A percentile compares a stretch with the other conserved stretches of the same genome.
These are phyloP conservation scores for Suillus luteus DNA, from an alignment of 768 basidiomycete genomes.

Conservation along the genomic window DNA sequence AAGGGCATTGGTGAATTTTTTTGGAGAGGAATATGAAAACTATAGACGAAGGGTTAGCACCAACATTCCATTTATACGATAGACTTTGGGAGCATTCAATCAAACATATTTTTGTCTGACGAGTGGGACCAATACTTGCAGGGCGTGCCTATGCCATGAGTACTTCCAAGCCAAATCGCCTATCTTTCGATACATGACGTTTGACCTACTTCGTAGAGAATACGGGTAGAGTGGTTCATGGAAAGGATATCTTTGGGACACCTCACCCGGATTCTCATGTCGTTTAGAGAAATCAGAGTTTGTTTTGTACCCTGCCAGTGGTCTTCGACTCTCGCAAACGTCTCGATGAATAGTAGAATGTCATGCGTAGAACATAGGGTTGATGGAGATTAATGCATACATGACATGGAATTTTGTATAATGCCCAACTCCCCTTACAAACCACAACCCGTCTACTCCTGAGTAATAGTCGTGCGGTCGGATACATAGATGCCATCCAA, in stretches of 20 bases:
- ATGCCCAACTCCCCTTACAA: constrained; percentile 15
- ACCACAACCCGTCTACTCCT: constrained; percentile 37
- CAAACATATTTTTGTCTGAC: not conserved
- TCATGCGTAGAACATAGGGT: constrained; percentile 30
- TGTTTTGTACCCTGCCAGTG: not conserved
- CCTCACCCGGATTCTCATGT: not conserved
- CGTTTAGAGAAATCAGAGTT: not conserved
- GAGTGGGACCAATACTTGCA: not conserved
- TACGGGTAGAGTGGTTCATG: not conserved
- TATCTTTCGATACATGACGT: not conserved
- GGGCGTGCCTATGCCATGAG: not conserved
- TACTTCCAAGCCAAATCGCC: not conserved
- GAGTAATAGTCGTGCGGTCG: constrained; percentile 63
- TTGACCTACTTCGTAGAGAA: not conserved
- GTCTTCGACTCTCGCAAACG: not conserved
- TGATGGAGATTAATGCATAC: constrained; percentile 25
- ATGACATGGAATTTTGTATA: constrained; percentile 21
- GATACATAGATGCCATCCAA: constrained; percentile 93
- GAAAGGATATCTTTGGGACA: not conserved
- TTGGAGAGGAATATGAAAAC: constrained; percentile 81
- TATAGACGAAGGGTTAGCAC: constrained; percentile 84
- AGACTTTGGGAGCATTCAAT: constrained; percentile 15
- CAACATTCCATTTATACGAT: constrained; percentile 84
- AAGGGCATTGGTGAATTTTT: constrained; percentile 75
- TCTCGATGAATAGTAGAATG: constrained; percentile 18